phyloP scores from a whole-genome alignment of 1,284 basidiomycete genomes.

The Thecaphora thlaspeos region DNA sequence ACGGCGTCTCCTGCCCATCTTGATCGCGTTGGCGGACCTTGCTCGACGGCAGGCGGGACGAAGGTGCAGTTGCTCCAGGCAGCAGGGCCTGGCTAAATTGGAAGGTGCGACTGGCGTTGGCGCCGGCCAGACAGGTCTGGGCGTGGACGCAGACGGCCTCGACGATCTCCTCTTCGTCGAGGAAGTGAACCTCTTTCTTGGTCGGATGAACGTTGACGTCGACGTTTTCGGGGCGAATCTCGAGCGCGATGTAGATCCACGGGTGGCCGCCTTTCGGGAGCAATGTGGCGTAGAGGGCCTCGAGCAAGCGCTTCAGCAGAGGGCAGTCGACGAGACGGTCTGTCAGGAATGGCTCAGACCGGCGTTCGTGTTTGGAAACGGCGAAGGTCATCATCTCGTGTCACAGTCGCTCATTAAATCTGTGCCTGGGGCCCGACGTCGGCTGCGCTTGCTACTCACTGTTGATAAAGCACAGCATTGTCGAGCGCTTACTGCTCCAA shows the following conservation, averaged over 20 bases:
- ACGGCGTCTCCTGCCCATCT: neutral
- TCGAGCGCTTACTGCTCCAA: slow-evolving; percentile 80
- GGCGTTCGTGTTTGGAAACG: too few species aligned
- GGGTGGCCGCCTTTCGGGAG: slow-evolving; percentile 89
- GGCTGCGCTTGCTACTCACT: too few species aligned
- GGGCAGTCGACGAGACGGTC: slow-evolving; percentile 91
- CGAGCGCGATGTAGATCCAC: slow-evolving; percentile 85
- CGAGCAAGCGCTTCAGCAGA: slow-evolving; percentile 81
- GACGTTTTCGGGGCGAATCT: slow-evolving; percentile 80
- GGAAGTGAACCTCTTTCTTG: slow-evolving; percentile 92
- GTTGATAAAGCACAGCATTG: slow-evolving; percentile 94
- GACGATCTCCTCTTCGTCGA: slow-evolving; percentile 86
- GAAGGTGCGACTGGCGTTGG: slow-evolving; percentile 51
- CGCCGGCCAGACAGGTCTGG: slow-evolving; percentile 27
- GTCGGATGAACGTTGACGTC: slow-evolving; percentile 99
- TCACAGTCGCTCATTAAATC: too few species aligned
- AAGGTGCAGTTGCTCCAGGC: slow-evolving; percentile 3
- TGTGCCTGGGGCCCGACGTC: too few species aligned
- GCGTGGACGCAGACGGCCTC: slow-evolving; percentile 67
- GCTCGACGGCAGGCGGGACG: slow-evolving; percentile 10
- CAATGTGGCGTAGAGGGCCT: slow-evolving; percentile 78
- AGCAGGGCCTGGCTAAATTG: slow-evolving; percentile 30
- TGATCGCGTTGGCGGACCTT: neutral
- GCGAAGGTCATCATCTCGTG: too few species aligned
- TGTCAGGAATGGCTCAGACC: too few species aligned